phyloP scores from a whole-genome alignment of 768 basidiomycete genomes.

The Hortiboletus campestris region DNA sequence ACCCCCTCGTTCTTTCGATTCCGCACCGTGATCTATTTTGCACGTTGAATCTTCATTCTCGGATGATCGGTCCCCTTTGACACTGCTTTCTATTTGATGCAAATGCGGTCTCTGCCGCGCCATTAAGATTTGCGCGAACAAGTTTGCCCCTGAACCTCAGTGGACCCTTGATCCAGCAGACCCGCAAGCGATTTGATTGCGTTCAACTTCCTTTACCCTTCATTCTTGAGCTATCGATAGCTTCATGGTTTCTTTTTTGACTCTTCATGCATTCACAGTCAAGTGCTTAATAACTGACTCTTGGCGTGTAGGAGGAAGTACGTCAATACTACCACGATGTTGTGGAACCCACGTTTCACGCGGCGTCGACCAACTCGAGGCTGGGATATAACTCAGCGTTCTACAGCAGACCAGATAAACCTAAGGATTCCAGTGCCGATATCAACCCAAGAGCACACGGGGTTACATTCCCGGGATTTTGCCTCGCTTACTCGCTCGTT shows the following conservation, averaged over 20 bases:
- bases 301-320: constrained; percentile 33
- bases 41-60: constrained; percentile 11
- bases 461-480: constrained; percentile 31
- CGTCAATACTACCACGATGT: constrained; percentile 31
- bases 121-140: constrained; percentile 8
- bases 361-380: constrained; percentile 7
- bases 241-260: constrained; percentile 4
- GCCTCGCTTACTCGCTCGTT: constrained; percentile 55
- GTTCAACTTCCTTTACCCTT: constrained; percentile 9
- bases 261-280: constrained; percentile 6
- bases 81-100: constrained; percentile 6
- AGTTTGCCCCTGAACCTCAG: constrained; percentile 5
- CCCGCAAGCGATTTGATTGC: constrained; percentile 1
- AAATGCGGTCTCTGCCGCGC: background rate
- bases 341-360: constrained; percentile 31
- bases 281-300: constrained; percentile 17
- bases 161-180: constrained; percentile 18
- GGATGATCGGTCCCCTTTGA: constrained; percentile 2
- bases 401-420: background rate
- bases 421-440: background rate
- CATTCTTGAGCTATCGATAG: constrained; percentile 3
- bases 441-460: constrained; percentile 1
- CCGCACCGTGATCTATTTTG: constrained; percentile 1
- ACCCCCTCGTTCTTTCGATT: constrained; percentile 7
- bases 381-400: background rate